Evolutionary conservation across 2,329 filamentous ascomycete genomes (phyloP).

Genomic region (Rhytidhysteron rufulum): DNA sequence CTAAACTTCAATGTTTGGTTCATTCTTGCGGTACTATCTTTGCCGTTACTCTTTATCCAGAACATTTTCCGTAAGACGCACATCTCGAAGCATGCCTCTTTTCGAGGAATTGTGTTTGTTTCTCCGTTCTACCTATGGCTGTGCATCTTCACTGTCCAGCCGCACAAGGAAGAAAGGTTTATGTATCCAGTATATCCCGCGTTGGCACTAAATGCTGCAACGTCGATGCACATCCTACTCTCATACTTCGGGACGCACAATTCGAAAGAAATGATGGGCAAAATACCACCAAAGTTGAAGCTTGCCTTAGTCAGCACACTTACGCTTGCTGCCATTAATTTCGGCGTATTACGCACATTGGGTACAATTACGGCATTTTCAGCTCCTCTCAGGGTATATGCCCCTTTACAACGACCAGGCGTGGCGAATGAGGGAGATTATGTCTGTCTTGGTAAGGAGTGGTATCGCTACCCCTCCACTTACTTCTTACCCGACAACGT

Average conservation of each 20-base stretch:
- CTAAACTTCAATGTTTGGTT: slow-evolving; percentile 98
- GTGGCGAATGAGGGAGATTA: slow-evolving; percentile 60
- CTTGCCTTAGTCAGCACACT: slow-evolving; percentile 57
- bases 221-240: slow-evolving; percentile 77
- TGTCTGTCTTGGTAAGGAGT: slow-evolving; percentile 92
- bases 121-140: slow-evolving; percentile 94
- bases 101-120: slow-evolving; percentile 75
- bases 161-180: slow-evolving; percentile 97
- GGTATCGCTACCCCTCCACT: slow-evolving; percentile 95
- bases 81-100: slow-evolving; percentile 63
- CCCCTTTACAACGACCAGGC: slow-evolving; percentile 57
- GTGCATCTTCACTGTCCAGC: slow-evolving; percentile 82
- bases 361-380: slow-evolving; percentile 79
- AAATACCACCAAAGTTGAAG: slow-evolving; percentile 72
- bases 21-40: slow-evolving; percentile 66
- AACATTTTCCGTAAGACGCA: slow-evolving; percentile 60
- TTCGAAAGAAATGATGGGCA: slow-evolving; percentile 63
- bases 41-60: slow-evolving; percentile 73
- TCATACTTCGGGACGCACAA: slow-evolving; percentile 68
- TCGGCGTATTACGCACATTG: slow-evolving; percentile 68
- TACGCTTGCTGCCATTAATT: slow-evolving; percentile 60
- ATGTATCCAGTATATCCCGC: slow-evolving; percentile 98
- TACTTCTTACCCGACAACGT: slow-evolving; percentile 84
- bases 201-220: slow-evolving; percentile 80
- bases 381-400: slow-evolving; percentile 71